Percentiles rank a stretch among this genome's conserved stretches.
phyloP scores from a whole-genome alignment of 768 basidiomycete genomes.

The Ramaria sp. region DNA sequence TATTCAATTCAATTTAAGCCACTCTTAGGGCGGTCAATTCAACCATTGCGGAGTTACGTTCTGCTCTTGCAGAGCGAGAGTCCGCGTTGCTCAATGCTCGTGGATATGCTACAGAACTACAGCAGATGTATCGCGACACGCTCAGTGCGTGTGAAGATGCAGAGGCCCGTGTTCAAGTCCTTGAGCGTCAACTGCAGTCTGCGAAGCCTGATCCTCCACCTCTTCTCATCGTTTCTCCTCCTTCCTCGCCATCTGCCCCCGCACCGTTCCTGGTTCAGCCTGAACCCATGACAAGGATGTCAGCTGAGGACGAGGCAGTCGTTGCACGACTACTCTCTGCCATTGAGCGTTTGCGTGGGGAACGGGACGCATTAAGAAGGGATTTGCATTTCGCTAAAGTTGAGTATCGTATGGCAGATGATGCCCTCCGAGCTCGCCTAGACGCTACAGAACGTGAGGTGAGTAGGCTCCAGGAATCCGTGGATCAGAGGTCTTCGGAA shows the following conservation, averaged over 20 bases:
- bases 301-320: constrained; percentile 20
- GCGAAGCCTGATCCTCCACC: constrained; percentile 14
- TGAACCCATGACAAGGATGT: background rate
- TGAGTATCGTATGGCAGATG: constrained; percentile 54
- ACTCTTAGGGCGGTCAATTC: background rate
- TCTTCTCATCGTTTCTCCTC: constrained; percentile 15
- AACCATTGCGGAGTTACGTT: constrained; percentile 4
- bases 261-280: constrained; percentile 1
- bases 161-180: constrained; percentile 5
- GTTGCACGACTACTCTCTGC: constrained; percentile 51
- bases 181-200: background rate
- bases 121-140: constrained; percentile 5
- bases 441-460: constrained; percentile 10
- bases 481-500: too few relatives aligned
- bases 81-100: background rate
- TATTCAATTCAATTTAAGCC: background rate
- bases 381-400: constrained; percentile 58
- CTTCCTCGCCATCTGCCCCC: constrained; percentile 11
- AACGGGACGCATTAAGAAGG: constrained; percentile 52
- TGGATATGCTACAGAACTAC: constrained; percentile 2
- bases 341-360: constrained; percentile 54
- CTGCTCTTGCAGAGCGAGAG: background rate
- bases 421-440: constrained; percentile 36
- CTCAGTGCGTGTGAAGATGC: constrained; percentile 2
- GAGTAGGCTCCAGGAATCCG: too few relatives aligned